phyloP scores from a whole-genome alignment of 306 rosid genomes.

The Prunus fruticosa region DNA sequence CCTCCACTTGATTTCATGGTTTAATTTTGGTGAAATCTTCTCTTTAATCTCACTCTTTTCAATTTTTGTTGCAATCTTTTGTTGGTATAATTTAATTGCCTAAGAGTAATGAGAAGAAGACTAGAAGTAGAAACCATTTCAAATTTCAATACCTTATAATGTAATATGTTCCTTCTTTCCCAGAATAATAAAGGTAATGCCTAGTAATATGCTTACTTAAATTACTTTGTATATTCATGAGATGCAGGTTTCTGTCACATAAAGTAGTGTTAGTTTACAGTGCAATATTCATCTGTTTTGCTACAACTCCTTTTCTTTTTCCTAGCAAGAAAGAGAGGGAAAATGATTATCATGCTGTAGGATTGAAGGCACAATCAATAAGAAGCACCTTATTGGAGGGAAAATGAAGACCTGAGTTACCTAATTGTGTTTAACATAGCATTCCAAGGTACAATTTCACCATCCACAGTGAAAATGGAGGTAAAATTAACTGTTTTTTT shows the following conservation, averaged over 20 bases:
- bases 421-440: not conserved
- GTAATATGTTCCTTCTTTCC: not conserved
- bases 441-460: not conserved
- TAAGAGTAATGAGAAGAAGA: not conserved
- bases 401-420: not conserved
- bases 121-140: not conserved
- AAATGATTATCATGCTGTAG: too few species aligned
- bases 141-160: not conserved
- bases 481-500: not conserved
- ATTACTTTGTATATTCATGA: not conserved
- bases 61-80: not conserved
- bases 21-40: not conserved
- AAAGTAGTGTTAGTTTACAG: not conserved
- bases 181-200: not conserved
- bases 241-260: not conserved
- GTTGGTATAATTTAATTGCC: not conserved
- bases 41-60: not conserved
- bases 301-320: not conserved
- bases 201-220: not conserved
- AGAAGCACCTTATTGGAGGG: too few species aligned
- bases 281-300: not conserved
- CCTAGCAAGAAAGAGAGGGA: not conserved
- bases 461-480: not conserved
- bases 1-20: slow-evolving; percentile 32
- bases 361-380: too few species aligned